These are phyloP conservation scores for Vigna unguiculata DNA, from an alignment of 306 rosid genomes.

Conservation along the genomic window DNA sequence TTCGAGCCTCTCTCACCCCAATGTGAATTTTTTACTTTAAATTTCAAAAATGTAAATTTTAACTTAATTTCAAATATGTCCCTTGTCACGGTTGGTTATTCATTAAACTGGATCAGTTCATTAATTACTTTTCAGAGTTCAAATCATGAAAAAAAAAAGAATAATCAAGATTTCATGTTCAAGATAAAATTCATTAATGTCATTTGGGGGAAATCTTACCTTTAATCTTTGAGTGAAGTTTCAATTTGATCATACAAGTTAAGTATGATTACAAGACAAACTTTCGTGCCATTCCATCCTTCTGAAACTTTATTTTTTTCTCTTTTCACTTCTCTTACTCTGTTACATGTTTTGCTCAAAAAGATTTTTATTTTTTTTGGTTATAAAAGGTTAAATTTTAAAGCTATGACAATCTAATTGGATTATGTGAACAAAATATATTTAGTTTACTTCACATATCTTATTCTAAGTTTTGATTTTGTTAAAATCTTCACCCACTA, in stretches of 20 bases:
- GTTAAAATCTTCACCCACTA: background rate
- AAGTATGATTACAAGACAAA: background rate
- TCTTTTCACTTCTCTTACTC: background rate
- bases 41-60: no score
- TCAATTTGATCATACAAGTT: background rate
- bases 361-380: background rate
- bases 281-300: background rate
- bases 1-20: constrained; percentile 56
- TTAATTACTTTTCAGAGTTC: background rate
- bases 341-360: background rate
- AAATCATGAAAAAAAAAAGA: background rate
- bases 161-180: background rate
- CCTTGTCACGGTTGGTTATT: no score
- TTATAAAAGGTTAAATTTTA: background rate
- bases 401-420: background rate
- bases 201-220: no score
- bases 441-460: constrained; percentile 2
- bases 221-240: background rate
- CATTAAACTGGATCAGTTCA: no score
- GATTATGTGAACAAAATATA: background rate
- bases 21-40: no score
- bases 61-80: no score
- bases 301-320: no score
- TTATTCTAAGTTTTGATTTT: constrained; percentile 6
- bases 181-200: no score